Evolutionary conservation across 1,139 yeast species (phyloP).

Genomic region (Pichia sp.): DNA sequence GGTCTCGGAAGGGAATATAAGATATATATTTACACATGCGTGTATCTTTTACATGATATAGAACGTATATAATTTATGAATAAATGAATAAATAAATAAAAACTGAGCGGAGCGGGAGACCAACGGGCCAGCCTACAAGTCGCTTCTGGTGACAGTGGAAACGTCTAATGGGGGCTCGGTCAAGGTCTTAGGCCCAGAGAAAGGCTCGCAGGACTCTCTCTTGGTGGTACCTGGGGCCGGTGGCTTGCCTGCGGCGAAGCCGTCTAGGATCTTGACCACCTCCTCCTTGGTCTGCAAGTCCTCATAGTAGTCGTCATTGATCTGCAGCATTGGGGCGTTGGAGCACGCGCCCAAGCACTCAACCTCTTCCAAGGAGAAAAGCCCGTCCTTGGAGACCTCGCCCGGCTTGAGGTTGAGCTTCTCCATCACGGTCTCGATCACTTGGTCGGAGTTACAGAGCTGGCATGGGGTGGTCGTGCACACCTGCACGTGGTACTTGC

Average conservation of each 20-base stretch:
- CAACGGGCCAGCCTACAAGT: conserved; percentile 32
- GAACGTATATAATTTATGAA: conserved; percentile 3
- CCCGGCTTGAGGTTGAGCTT: conserved; percentile 70
- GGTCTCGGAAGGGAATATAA: background rate
- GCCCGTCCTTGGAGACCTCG: conserved; percentile 70
- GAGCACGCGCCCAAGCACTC: conserved; percentile 93
- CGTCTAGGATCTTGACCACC: conserved; percentile 57
- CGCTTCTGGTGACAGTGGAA: conserved; percentile 54
- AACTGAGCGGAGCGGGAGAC: background rate
- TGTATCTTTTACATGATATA: background rate
- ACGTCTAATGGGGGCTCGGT: conserved; percentile 64
- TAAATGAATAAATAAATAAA: conserved; percentile 7
- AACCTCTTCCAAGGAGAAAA: conserved; percentile 81
- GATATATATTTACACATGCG: background rate
- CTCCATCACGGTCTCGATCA: conserved; percentile 64
- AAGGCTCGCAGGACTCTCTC: conserved; percentile 74
- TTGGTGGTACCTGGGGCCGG: conserved; percentile 60
- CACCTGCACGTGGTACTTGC: conserved; percentile 77
- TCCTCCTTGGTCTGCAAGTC: conserved; percentile 67
- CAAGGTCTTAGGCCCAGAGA: conserved; percentile 64
- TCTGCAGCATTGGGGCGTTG: conserved; percentile 84
- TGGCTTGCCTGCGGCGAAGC: conserved; percentile 60
- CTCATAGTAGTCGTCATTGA: conserved; percentile 80
- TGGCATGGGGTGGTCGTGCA: conserved; percentile 95
- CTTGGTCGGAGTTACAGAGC: conserved; percentile 74